Base-by-base conservation (phyloP, 768 basidiomycete species). In the Mrakia gelida region DNA sequence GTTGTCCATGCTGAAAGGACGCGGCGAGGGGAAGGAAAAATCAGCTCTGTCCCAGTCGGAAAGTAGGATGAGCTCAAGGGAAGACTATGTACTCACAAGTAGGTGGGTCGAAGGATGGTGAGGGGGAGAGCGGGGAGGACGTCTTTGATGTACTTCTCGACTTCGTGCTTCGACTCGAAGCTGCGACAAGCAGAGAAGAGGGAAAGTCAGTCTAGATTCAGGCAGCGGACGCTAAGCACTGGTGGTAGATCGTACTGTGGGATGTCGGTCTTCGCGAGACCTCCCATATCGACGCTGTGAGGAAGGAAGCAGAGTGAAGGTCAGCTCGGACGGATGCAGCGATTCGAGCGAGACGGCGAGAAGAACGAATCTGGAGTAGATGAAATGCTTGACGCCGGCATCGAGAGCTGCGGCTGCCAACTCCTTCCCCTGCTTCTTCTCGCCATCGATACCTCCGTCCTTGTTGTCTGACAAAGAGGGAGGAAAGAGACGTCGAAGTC, bases 341-440 rank as follows among this genome's bases (percentile, higher is more conserved):
- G 54, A 56, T 6, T 9, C 7, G 54, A 56, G 54, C 52, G 6
- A 56, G 54, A n/a, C 15, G 54, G 23, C 54, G 54, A 6, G 23
- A 26, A n/a, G 59, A n/a, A 28, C 59, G 23, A 26, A 59, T 18
- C 21, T 23, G 7, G 63, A 32, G 32, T 65, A 65, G 63, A 65
- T 34, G 63, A 65, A 65, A 16, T 65, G 63, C 63, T 65, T 65
- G 10, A 65, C 63, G 3, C 63, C 63, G 15, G n/a, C 28, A 7
- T 30, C 34, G 7, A 34, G 28, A 15, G 63, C 63, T 8, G 30
- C 63, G 6, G 11, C 63, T 8, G 63, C 63, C n/a, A 65, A 32
- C 18, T 21, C 63, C 32, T 65, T 65, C 63, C 63, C 63, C 32
- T 65, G 63, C 32, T 65, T 65, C n/a, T 28, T 38, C 63, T 65